Conservation (phyloP, 2,329 filamentous ascomycete genomes). For the Aciculosporium take region DNA sequence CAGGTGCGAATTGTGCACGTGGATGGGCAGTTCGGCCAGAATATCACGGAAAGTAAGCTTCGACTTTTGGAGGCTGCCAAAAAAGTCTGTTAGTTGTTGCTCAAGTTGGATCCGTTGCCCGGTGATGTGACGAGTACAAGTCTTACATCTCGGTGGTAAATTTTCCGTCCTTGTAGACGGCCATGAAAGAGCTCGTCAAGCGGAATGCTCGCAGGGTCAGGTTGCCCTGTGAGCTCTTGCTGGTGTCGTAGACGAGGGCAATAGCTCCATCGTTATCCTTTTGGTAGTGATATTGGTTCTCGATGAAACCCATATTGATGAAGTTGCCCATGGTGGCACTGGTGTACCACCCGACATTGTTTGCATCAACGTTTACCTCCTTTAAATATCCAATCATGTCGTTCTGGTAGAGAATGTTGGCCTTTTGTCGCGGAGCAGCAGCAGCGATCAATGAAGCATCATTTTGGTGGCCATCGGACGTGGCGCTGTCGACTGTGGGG, state of each 20-base stretch:
- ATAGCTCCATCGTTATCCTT: conserved; percentile 83
- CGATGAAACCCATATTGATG: conserved; percentile 83
- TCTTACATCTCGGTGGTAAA: conserved; percentile 88
- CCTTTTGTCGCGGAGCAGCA: conserved; percentile 81
- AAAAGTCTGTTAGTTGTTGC: background rate
- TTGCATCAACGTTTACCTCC: conserved; percentile 96
- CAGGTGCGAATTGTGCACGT: conserved; percentile 92
- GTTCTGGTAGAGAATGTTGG: conserved; percentile 74
- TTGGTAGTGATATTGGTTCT: conserved; percentile 97
- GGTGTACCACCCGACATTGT: conserved; percentile 97
- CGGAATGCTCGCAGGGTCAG: conserved; percentile 84
- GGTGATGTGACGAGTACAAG: background rate
- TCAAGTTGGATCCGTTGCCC: background rate
- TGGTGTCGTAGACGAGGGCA: conserved; percentile 87
- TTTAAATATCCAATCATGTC: conserved; percentile 96
- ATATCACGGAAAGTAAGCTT: conserved; percentile 91
- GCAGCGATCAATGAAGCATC: conserved; percentile 64
- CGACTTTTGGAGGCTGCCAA: conserved; percentile 72
- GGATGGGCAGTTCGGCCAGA: conserved; percentile 75
- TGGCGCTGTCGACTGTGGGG: conserved; percentile 62
- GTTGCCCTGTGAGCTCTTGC: conserved; percentile 82
- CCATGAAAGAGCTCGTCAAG: conserved; percentile 75
- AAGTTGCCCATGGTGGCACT: conserved; percentile 99
- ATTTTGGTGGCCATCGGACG: conserved; percentile 59
- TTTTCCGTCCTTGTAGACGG: conserved; percentile 89